A percentile compares a stretch with the other conserved stretches of the same genome.
phyloP scores from a whole-genome alignment of 2,329 filamentous ascomycete species.

The Colletotrichum melonis region DNA sequence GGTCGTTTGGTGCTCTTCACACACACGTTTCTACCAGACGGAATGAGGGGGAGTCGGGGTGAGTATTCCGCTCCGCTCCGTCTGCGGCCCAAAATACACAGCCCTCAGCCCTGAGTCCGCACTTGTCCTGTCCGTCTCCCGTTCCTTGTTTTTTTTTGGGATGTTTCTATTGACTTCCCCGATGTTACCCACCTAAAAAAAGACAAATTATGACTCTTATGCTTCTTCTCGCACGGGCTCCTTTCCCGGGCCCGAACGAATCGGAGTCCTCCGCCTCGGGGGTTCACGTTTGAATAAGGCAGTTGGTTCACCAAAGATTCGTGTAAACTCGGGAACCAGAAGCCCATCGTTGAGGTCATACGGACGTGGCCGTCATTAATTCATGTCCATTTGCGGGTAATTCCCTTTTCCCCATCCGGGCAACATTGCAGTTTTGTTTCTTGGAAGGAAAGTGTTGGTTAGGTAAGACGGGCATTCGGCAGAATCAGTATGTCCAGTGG shows the following conservation, averaged over 20 bases:
- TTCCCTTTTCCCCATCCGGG: not conserved
- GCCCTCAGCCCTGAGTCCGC: not conserved
- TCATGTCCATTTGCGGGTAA: not conserved
- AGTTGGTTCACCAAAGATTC: not conserved
- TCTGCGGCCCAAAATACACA: not conserved
- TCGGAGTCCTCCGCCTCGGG: not conserved
- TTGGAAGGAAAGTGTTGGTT: not conserved
- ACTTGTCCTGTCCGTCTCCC: not conserved
- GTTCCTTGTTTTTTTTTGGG: not conserved
- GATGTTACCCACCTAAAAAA: not conserved
- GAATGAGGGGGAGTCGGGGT: not conserved
- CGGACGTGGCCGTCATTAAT: not conserved
- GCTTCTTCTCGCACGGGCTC: not conserved
- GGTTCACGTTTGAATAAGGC: not conserved
- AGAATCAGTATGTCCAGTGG: not conserved
- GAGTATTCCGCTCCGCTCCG: not conserved
- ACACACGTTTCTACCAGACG: no score
- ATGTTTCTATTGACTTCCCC: not conserved
- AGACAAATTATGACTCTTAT: not conserved
- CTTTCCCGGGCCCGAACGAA: not conserved
- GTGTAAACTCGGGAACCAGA: not conserved
- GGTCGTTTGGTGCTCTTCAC: not conserved
- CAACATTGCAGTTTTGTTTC: not conserved
- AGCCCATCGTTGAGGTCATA: not conserved
- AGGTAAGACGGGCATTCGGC: not conserved